Base-by-base conservation (phyloP, 2,329 filamentous ascomycete species). In the Sclerotinia spermophila region DNA sequence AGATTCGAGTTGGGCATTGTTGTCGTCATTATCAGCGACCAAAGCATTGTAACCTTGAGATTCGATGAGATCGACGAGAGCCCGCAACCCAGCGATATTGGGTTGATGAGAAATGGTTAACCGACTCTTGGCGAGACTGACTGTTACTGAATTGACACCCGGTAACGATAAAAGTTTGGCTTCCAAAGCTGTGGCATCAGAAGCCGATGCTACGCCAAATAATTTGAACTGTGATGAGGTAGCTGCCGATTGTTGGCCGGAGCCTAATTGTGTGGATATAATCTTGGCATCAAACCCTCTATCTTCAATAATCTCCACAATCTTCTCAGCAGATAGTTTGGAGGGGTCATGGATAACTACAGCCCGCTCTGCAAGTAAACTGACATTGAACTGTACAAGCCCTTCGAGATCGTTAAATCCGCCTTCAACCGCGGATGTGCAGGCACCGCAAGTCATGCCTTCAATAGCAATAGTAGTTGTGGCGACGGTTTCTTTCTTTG, bases 361-460 rank as follows among this genome's bases (percentile, higher is more conserved):
- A 5, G 94, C 95, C 72, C 95, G 89, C 80, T 98, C 96, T 5
- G 96, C 96, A 44, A 98, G 86, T 75, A 99, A 83, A 81, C 93
- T 97, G 80, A 99, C 96, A 79, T 97, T 97, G 84, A 98, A 97
- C 74, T 94, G 92, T 70, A 93, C 79, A 24, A 98, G 81, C 33
- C 96, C 96, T 15, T 92, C 88, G 2, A 95, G 81, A 73, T 86
- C 87, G 75, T 89, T 87, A 81, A 99, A 96, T 5, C 92, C 93
- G 66, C 88, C 86, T 78, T 97, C 92, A 2, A 98, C 89, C 8
- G 95, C 94, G 1, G 95, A 95, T 0, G 96, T 98, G 81, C 96
- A 99, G 56, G 96, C 93, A 33, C 95, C 95, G 79, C 96, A 98
- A 1, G 96, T 99, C 96, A 99, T 99, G 66, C 96, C 96, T 75